phyloP scores from a whole-genome alignment of 768 basidiomycete genomes.

The Termitomyces eurrhizus region DNA sequence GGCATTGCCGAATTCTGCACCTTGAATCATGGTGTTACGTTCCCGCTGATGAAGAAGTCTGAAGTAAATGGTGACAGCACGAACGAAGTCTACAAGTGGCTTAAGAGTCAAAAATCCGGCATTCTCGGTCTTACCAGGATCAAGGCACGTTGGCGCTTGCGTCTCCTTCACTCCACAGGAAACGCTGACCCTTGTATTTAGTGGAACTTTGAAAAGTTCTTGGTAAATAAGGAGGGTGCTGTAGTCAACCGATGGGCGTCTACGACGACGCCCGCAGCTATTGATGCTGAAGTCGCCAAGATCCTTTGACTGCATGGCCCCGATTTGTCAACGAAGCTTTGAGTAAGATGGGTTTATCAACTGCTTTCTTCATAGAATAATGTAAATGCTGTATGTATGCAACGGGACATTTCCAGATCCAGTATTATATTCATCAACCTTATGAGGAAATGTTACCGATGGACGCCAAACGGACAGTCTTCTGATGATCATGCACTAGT shows the following conservation, averaged over 20 bases:
- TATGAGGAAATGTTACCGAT: background rate
- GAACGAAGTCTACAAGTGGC: constrained; percentile 81
- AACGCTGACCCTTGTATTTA: constrained; percentile 23
- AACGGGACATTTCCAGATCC: no score
- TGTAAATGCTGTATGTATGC: constrained; percentile 4
- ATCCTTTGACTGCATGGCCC: constrained; percentile 34
- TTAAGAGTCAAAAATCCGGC: constrained; percentile 78
- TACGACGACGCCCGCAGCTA: constrained; percentile 62
- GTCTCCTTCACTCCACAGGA: no score
- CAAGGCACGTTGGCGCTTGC: constrained; percentile 45
- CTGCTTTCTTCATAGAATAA: background rate
- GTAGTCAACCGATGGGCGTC: constrained; percentile 77
- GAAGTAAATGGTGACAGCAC: constrained; percentile 88
- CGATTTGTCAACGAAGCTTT: background rate
- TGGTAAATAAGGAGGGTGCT: constrained; percentile 73
- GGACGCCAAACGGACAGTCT: background rate
- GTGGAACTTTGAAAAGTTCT: constrained; percentile 94
- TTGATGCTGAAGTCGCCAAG: constrained; percentile 63
- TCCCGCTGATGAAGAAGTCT: constrained; percentile 89
- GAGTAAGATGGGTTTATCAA: background rate
- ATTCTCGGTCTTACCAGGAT: constrained; percentile 67
- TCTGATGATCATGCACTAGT: background rate
- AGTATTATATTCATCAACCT: no score
- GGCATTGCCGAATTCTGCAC: constrained; percentile 72
- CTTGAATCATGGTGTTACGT: constrained; percentile 83